A percentile compares a stretch with the other conserved stretches of the same genome.
Evolutionary conservation across 176 grass and related monocot genomes (phyloP).

Genomic region (Saccharum spontaneum): DNA sequence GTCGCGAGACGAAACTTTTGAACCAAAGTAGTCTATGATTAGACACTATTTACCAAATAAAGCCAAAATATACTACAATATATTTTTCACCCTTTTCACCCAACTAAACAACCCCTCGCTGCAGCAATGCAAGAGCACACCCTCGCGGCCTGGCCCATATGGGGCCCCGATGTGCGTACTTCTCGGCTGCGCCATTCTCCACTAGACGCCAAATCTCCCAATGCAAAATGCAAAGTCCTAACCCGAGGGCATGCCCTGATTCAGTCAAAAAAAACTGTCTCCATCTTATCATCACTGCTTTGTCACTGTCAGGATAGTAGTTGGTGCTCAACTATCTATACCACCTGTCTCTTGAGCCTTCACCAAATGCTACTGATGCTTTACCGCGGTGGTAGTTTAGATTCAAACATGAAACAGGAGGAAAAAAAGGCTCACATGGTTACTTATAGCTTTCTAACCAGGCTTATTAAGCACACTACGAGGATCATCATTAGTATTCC

Average conservation of each 20-base stretch:
- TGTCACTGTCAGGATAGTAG: conserved; percentile 33
- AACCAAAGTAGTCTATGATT: too few relatives aligned
- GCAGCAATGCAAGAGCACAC: too few relatives aligned
- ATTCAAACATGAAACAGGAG: conserved; percentile 13
- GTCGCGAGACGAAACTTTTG: too few relatives aligned
- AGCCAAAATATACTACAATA: too few relatives aligned
- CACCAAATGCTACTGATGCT: conserved; percentile 35
- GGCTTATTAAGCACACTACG: neutral
- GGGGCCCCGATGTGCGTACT: conserved; percentile 27
- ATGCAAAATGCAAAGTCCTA: neutral
- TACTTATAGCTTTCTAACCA: conserved; percentile 15
- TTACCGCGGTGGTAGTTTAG: conserved; percentile 23
- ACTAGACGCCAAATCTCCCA: conserved; percentile 27
- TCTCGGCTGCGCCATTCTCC: conserved; percentile 13
- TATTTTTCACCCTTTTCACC: too few relatives aligned
- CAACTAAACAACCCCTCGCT: too few relatives aligned
- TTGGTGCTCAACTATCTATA: conserved; percentile 31
- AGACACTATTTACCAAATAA: too few relatives aligned
- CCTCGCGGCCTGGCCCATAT: neutral
- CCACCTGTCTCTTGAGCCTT: conserved; percentile 36
- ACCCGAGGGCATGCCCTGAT: neutral
- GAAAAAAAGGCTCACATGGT: neutral
- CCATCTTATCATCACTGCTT: conserved; percentile 43
- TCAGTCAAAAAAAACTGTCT: conserved; percentile 38
- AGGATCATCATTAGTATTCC: neutral